Percentiles rank a stretch among this genome's conserved stretches.
phyloP scores from a whole-genome alignment of 805 yeast species.

The Scheffersomyces spartinae region DNA sequence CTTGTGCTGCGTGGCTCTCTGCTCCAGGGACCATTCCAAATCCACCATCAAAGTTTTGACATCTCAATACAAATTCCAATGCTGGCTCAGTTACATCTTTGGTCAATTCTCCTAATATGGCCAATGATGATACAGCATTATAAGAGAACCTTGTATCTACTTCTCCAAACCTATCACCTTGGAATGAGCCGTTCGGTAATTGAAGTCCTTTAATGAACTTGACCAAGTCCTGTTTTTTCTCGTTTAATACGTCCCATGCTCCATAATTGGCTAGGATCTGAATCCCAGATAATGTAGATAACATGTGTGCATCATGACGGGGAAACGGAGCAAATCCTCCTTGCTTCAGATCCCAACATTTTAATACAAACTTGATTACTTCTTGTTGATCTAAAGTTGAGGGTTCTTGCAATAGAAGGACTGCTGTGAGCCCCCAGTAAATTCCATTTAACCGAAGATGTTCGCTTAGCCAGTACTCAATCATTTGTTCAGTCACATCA shows the following conservation, averaged over 20 bases:
- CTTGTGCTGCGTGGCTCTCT: slow-evolving; percentile 90
- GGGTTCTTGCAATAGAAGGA: slow-evolving; percentile 45
- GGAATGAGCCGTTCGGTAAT: slow-evolving; percentile 58
- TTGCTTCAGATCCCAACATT: slow-evolving; percentile 43
- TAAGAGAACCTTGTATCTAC: slow-evolving; percentile 87
- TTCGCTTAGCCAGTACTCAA: slow-evolving; percentile 81
- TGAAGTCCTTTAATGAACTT: slow-evolving; percentile 32
- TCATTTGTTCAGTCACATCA: slow-evolving; percentile 30
- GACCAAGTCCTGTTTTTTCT: slow-evolving; percentile 7
- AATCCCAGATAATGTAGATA: slow-evolving; percentile 76
- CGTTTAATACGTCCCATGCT: slow-evolving; percentile 34
- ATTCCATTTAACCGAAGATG: slow-evolving; percentile 85
- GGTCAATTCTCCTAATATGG: slow-evolving; percentile 55
- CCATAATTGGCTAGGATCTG: slow-evolving; percentile 67
- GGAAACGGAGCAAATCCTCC: slow-evolving; percentile 93
- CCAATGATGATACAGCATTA: slow-evolving; percentile 63
- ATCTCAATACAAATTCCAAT: slow-evolving; percentile 47
- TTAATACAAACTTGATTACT: slow-evolving; percentile 54
- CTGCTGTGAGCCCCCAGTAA: slow-evolving; percentile 88
- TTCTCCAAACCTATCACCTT: slow-evolving; percentile 89
- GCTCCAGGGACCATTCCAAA: slow-evolving; percentile 92
- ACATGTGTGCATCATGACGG: slow-evolving; percentile 76
- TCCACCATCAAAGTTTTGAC: slow-evolving; percentile 92
- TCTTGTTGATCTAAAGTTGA: slow-evolving; percentile 50
- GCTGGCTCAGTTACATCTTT: slow-evolving; percentile 49